Base-by-base conservation (phyloP, 768 basidiomycete genomes). In the Xerocomellus amylosporus region DNA sequence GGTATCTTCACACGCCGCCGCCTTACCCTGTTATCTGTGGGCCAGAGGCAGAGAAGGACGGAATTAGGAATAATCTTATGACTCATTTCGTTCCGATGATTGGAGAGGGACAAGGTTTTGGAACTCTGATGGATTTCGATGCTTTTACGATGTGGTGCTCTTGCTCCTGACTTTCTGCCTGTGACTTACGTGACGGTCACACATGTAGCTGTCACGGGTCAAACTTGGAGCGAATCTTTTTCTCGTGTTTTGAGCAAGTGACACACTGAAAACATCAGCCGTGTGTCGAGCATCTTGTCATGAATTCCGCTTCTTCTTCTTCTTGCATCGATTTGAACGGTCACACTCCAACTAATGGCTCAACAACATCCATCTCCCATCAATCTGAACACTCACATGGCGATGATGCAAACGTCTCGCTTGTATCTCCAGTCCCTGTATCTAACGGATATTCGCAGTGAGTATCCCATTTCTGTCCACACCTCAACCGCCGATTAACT, bases 361-460 rank as follows among this genome's bases (percentile, higher is more conserved):
- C 69, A 54, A 69, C 73, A 26, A 69, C 76, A 58, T 43, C 49
- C 58, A 64, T 57, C 71, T 75, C 58, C 63, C 73, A 49, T 70
- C 73, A 57, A 58, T 71, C 74, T 48, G 72, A 72, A 55, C 67
- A 70, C 53, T 65, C 75, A 12, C 74, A 77, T 54, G 70, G 65
- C 34, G 63, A 77, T 54, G 63, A 61, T 62, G 46, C 57, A 51
- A 45, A 59, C 50, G 38, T 44, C 54, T 58, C 63, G n/a, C 46
- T 34, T 38, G 54, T 46, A 53, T 60, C 66, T 30, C 76, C 78
- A 20, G 67, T 68, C 45, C 75, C 77, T 68, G 74, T 73, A 53
- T 64, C 70, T 47, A 87, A 87, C 69, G 86, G 84, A 26, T 82
- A 79, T 66, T 69, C 79, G 55, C 76, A 79, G 84, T 87, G 68